phyloP scores from a whole-genome alignment of 2,329 filamentous ascomycete species.

The Pseudogymnoascus sp. region DNA sequence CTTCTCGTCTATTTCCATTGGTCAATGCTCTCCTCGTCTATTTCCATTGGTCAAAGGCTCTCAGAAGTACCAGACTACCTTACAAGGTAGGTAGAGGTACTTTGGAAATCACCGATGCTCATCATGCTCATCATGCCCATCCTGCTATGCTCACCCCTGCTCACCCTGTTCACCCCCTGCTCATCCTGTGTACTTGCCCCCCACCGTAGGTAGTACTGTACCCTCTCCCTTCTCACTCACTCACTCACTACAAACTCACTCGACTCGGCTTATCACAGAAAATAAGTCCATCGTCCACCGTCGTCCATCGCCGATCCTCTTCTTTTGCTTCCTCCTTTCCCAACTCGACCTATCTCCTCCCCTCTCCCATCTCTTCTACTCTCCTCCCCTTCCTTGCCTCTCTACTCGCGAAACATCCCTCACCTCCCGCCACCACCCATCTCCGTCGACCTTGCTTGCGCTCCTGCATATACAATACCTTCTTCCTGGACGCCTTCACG shows the following conservation, averaged over 20 bases:
- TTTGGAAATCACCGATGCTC: too few species aligned
- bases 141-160: too few species aligned
- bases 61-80: too few species aligned
- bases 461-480: background rate
- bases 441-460: background rate
- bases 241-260: background rate
- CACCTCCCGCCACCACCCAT: background rate
- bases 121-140: too few species aligned
- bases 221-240: background rate
- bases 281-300: background rate
- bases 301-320: too few species aligned
- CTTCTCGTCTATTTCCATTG: too few species aligned
- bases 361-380: background rate
- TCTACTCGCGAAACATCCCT: background rate
- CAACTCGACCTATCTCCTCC: background rate
- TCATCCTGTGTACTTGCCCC: too few species aligned
- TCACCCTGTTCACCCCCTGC: too few species aligned
- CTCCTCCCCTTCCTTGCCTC: background rate
- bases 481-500: background rate
- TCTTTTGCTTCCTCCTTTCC: slow-evolving; percentile 1
- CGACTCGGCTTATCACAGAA: background rate
- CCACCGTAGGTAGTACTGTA: too few species aligned
- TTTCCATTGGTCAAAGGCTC: too few species aligned
- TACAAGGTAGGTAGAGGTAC: too few species aligned
- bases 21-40: too few species aligned